A percentile compares a stretch with the other conserved stretches of the same genome.
phyloP scores from a whole-genome alignment of 140 eudicot species.

The Erigeron philadelphicus region DNA sequence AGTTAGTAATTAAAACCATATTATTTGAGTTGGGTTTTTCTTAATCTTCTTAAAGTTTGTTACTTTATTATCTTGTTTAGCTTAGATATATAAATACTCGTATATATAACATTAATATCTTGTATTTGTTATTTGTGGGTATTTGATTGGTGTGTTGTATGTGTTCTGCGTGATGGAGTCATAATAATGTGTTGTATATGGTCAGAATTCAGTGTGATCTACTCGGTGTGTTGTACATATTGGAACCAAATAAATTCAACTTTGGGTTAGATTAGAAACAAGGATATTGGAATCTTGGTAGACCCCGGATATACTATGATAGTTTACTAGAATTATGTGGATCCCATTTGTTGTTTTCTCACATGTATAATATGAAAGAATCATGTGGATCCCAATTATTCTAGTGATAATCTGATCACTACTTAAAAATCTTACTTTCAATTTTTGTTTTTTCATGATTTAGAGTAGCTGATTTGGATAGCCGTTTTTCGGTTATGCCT shows the following conservation, averaged over 20 bases:
- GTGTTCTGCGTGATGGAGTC: too few species aligned
- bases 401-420: not conserved
- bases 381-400: slow-evolving; percentile 13
- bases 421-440: too few species aligned
- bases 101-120: not conserved
- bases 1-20: not conserved
- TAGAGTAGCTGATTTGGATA: slow-evolving; percentile 31
- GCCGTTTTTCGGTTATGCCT: slow-evolving; percentile 45
- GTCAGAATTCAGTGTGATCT: too few species aligned
- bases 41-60: slow-evolving; percentile 15
- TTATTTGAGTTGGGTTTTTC: slow-evolving; percentile 18
- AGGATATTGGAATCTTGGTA: slow-evolving; percentile 33
- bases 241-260: not conserved
- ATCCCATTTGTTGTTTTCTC: not conserved
- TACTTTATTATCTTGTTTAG: slow-evolving; percentile 9
- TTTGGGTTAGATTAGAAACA: slow-evolving; percentile 11
- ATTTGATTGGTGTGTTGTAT: too few species aligned
- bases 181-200: too few species aligned
- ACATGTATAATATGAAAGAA: slow-evolving; percentile 27
- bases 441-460: slow-evolving; percentile 25
- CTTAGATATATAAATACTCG: too few species aligned
- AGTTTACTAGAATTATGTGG: not conserved
- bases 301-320: slow-evolving; percentile 39
- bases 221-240: too few species aligned
- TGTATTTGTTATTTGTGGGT: too few species aligned